A percentile compares a stretch with the other conserved stretches of the same genome.
phyloP scores from a whole-genome alignment of 2,329 filamentous ascomycete genomes.

The Magnaporthales sp. region DNA sequence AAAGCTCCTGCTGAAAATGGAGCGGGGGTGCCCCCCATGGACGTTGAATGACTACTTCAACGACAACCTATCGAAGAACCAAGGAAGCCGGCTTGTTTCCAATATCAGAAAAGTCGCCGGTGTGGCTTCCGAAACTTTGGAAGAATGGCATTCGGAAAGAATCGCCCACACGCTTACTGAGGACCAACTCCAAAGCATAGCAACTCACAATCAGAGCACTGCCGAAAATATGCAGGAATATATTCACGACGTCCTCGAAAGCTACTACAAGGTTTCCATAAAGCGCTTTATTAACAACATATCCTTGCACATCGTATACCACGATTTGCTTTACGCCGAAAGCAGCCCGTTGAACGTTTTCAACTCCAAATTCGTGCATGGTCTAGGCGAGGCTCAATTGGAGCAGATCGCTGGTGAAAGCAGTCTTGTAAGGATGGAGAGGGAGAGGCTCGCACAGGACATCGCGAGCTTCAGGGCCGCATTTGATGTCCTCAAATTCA shows the following conservation, averaged over 20 bases:
- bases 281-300: constrained; percentile 56
- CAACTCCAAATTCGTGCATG: neutral
- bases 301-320: constrained; percentile 19
- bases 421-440: neutral
- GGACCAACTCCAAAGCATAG: constrained; percentile 6
- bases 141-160: neutral
- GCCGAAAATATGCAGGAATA: constrained; percentile 25
- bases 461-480: neutral
- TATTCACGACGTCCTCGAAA: constrained; percentile 49
- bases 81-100: constrained; percentile 14
- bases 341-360: constrained; percentile 7
- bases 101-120: constrained; percentile 8
- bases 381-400: neutral
- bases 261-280: constrained; percentile 52
- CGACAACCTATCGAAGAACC: constrained; percentile 21
- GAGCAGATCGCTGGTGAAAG: constrained; percentile 3
- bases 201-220: constrained; percentile 6
- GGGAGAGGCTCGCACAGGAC: neutral
- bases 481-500: neutral
- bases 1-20: constrained; percentile 41
- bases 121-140: neutral
- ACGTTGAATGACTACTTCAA: constrained; percentile 47
- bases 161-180: neutral
- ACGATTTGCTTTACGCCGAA: constrained; percentile 9
- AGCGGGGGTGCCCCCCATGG: constrained; percentile 32